Percentiles rank a stretch among this genome's conserved stretches.
Conservation (phyloP, 2,329 filamentous ascomycete species). For the Blastomyces parvus region DNA sequence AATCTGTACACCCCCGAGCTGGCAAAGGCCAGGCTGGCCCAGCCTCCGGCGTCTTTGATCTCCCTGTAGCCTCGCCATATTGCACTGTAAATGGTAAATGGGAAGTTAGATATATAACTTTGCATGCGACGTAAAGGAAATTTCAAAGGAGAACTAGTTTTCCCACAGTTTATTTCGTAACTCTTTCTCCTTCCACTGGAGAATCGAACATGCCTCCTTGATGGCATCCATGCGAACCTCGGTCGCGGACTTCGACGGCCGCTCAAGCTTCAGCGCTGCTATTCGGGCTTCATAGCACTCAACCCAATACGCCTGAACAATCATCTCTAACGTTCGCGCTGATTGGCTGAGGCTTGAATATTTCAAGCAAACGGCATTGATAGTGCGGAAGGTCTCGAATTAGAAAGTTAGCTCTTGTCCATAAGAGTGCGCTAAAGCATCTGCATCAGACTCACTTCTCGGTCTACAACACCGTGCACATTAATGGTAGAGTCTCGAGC, state of each 20-base stretch:
- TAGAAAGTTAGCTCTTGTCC: not conserved
- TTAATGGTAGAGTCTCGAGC: not conserved
- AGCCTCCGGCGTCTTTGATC: conserved; percentile 49
- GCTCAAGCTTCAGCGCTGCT: conserved; percentile 31
- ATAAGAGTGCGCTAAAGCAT: not conserved
- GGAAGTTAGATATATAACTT: not conserved
- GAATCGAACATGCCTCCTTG: conserved; percentile 45
- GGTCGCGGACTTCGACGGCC: conserved; percentile 35
- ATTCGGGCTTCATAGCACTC: conserved; percentile 47
- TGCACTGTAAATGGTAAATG: conserved; percentile 21
- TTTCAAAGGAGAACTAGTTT: too few relatives aligned
- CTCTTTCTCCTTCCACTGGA: conserved; percentile 50
- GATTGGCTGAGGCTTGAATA: conserved; percentile 41
- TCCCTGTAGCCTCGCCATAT: conserved; percentile 52
- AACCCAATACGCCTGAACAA: conserved; percentile 50
- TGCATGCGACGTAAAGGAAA: not conserved
- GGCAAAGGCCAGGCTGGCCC: conserved; percentile 48
- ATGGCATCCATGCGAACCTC: conserved; percentile 46
- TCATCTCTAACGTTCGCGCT: conserved; percentile 49
- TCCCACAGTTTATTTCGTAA: conserved; percentile 38
- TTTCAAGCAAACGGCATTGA: conserved; percentile 20
- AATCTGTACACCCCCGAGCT: conserved; percentile 51
- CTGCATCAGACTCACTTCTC: conserved; percentile 3
- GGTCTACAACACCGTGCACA: conserved; percentile 6
- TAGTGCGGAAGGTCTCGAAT: conserved; percentile 17